Base-by-base conservation (phyloP, 1,284 basidiomycete species). In the Somion occarium region DNA sequence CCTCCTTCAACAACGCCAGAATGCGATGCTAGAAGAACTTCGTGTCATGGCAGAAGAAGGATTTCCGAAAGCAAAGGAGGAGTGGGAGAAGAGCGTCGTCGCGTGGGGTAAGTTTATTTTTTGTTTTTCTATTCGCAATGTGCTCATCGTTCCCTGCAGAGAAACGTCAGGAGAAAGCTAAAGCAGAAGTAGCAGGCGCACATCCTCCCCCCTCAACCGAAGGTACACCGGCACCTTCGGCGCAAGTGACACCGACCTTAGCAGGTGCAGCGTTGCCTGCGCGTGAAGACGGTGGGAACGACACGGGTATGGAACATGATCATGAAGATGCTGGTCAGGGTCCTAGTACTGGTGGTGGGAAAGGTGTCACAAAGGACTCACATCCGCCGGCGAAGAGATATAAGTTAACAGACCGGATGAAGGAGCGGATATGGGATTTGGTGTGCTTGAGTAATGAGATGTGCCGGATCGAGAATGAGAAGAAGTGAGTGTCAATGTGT, bases 401-500 rank as follows among this genome's bases (percentile, higher is more conserved):
- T 60, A 70, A 84, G 13, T 67, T 91, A 69, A 88, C 84, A 46
- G 88, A 91, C 55, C 66, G 68, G 57, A 89, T 91, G 84, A 87
- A 88, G 73, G 68, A 66, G 25, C 78, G 81, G 45, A 79, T 90
- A 56, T 91, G 88, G 88, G 79, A 86, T 66, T 72, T 91, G 5
- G 88, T 91, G 41, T 73, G 82, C 61, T 64, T 91, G 54, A 89
- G 86, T 64, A 91, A 91, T 61, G 88, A 91, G 69, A 82, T 82
- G 51, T 88, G 84, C 67, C 69, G 85, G 59, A 68, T 91, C 65
- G 87, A 89, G 70, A 90, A 91, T 61, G 86, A 90, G 78, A 90
- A 89, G 68, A 88, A 88, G 87, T 90, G 62, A 26, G 85, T 77
- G 18, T 2, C 24, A 26, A 2, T 22, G 38, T 51, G 51, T 34